Evolutionary conservation across 768 basidiomycete genomes (phyloP), one percentile per base, ranked within the genome.

Genomic region (Porphyrellus cyaneotinctus): DNA sequence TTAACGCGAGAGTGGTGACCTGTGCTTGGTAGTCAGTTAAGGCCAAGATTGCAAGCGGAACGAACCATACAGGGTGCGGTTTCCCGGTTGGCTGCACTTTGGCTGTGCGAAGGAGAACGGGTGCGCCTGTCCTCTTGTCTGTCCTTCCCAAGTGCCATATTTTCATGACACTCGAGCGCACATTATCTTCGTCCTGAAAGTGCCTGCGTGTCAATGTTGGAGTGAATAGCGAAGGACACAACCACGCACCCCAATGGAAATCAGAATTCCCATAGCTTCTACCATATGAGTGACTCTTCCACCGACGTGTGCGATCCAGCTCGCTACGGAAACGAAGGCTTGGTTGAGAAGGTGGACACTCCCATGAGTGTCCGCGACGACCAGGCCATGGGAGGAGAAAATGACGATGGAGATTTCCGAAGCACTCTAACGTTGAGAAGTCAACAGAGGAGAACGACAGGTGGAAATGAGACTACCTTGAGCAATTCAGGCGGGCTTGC

Each of bases 201-300:
- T 8, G 44, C 6, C 23, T 22, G 38, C 30, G n/a, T 46, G 54
- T 70, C 41, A 58, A 23, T 22, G 14, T 30, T 53, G 47, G 58
- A 52, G 45, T 11, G 39, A 36, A 45, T 28, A 2, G 4, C 8
- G 10, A 47, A 6, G 41, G 39, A 43, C 17, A 41, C 7, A 44
- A 32, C 36, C 20, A 78, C 88, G 46, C 63, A 94, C 93, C 28
- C 95, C 95, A 22, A 98, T 76, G 4, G 92, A 91, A n/a, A 97
- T 75, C 26, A 98, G 74, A 36, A 94, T 75, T 0, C 88, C 89
- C 58, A 82, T 83, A 43, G 80, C 78, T 70, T 95, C 94, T 0
- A 79, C 78, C 84, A 97, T 85, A 64, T 94, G 91, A 10, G 88
- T 91, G 17, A 93, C 90, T 32, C 91, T 75, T 35, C 92, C 92